Percentiles rank a stretch among this genome's conserved stretches.
Conservation (phyloP, 805 yeast genomes). For the Zygotorulaspora florentina region DNA sequence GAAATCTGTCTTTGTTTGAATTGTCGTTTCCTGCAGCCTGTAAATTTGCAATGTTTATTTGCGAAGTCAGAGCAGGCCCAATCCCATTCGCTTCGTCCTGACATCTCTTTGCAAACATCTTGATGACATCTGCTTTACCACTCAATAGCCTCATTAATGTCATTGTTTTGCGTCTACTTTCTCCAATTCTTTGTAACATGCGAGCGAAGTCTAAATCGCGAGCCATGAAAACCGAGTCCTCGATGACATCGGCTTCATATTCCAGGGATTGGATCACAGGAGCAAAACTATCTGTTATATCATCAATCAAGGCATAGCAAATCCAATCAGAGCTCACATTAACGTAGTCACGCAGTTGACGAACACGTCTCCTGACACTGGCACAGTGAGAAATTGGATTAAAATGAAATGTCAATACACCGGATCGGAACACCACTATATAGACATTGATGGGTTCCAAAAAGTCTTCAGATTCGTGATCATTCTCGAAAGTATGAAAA, state of each 20-base stretch:
- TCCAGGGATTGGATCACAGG: conserved; percentile 75
- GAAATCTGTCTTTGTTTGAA: conserved; percentile 11
- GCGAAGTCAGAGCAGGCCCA: conserved; percentile 41
- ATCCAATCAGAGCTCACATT: conserved; percentile 78
- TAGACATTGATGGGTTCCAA: conserved; percentile 76
- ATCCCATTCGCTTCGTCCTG: conserved; percentile 56
- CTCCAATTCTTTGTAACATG: conserved; percentile 82
- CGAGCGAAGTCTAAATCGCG: conserved; percentile 67
- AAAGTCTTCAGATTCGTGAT: conserved; percentile 72
- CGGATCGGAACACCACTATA: conserved; percentile 65
- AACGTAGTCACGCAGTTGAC: conserved; percentile 73
- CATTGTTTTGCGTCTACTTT: conserved; percentile 88
- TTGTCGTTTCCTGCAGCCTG: conserved; percentile 17
- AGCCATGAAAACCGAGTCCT: conserved; percentile 74
- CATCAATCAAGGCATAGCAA: conserved; percentile 78
- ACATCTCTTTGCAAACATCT: conserved; percentile 93
- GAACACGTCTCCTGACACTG: conserved; percentile 74
- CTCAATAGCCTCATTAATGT: conserved; percentile 81
- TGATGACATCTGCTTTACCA: conserved; percentile 94
- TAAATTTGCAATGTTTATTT: conserved; percentile 38
- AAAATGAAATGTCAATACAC: conserved; percentile 66
- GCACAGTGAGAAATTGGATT: conserved; percentile 66
- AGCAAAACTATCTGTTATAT: conserved; percentile 79
- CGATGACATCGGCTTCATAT: conserved; percentile 77
- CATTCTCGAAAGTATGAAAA: conserved; percentile 94